phyloP scores from a whole-genome alignment of 495 filamentous ascomycete species.

The Penicillium manginii region DNA sequence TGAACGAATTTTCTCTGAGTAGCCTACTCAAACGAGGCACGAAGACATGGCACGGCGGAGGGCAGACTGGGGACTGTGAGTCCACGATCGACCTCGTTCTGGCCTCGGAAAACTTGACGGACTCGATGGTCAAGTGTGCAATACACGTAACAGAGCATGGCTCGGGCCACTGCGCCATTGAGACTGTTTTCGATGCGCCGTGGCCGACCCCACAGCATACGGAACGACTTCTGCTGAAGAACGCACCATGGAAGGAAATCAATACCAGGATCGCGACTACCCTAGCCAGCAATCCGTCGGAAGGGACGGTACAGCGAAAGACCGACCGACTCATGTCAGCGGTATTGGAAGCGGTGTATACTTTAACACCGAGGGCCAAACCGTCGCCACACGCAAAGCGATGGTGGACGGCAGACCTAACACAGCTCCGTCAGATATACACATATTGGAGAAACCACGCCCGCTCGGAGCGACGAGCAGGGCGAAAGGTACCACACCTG shows the following conservation, averaged over 20 bases:
- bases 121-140: conserved; percentile 28
- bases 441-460: too few species aligned
- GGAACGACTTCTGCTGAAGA: conserved; percentile 34
- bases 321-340: conserved; percentile 23
- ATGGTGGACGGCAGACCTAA: too few species aligned
- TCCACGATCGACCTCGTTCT: conserved; percentile 36
- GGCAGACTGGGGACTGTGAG: conserved; percentile 24
- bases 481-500: too few species aligned
- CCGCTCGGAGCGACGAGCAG: too few species aligned
- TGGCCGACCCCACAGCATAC: conserved; percentile 11
- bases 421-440: too few species aligned
- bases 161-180: conserved; percentile 38
- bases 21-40: conserved; percentile 37
- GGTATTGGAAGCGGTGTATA: too few species aligned
- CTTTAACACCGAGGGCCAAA: too few species aligned
- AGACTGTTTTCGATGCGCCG: conserved; percentile 30
- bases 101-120: conserved; percentile 24
- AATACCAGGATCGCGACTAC: conserved; percentile 25
- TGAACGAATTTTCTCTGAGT: conserved; percentile 31
- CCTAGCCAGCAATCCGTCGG: conserved; percentile 19
- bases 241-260: conserved; percentile 33
- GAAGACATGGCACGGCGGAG: conserved; percentile 32
- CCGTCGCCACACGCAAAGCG: too few species aligned
- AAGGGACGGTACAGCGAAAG: conserved; percentile 24
- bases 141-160: conserved; percentile 34